Conservation (phyloP, 306 rosid species). For the Inga oerstediana region DNA sequence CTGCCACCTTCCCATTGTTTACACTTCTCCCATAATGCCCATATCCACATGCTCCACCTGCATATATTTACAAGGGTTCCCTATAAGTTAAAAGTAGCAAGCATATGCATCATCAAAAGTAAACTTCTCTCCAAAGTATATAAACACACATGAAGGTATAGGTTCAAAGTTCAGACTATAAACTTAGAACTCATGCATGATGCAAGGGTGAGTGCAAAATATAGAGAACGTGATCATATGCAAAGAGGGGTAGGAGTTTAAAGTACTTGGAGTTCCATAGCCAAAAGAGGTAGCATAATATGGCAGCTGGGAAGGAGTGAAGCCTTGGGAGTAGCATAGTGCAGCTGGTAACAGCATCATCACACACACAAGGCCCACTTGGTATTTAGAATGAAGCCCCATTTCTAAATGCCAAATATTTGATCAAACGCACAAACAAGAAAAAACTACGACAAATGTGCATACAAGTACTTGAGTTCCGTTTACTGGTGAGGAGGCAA, state of each 20-base stretch:
- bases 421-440: not conserved
- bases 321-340: not conserved
- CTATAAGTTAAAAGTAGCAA: too few species aligned
- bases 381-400: not conserved
- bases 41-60: not conserved
- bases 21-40: not conserved
- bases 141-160: too few species aligned
- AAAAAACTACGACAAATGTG: not conserved
- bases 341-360: not conserved
- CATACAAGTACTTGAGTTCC: not conserved
- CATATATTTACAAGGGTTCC: not conserved
- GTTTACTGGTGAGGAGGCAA: not conserved
- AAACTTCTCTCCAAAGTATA: too few species aligned
- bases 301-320: not conserved
- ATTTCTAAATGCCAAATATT: not conserved
- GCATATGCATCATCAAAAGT: too few species aligned
- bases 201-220: not conserved
- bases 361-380: not conserved
- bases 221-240: not conserved
- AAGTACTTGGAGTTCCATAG: not conserved
- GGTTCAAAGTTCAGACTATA: not conserved
- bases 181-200: not conserved
- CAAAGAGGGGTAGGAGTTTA: not conserved
- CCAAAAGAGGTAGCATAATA: not conserved
- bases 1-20: not conserved